Conservation (phyloP, 805 yeast species). For the Kodamaea restingae region DNA sequence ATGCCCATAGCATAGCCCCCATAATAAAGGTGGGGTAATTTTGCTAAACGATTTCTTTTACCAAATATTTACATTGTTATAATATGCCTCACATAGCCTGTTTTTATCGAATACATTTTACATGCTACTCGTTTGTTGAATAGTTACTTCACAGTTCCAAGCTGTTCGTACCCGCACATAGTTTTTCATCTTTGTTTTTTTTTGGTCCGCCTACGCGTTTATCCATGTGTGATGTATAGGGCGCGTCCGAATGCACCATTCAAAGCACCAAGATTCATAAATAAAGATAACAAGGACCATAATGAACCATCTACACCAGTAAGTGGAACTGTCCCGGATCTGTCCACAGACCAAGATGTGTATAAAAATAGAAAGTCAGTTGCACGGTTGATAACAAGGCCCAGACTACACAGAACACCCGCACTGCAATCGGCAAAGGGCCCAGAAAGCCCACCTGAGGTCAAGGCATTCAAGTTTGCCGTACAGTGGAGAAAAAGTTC, state of each 20-base stretch:
- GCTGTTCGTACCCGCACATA: neutral
- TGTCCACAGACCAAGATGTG: neutral
- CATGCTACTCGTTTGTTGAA: too few relatives aligned
- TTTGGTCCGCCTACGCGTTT: neutral
- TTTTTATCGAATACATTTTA: too few relatives aligned
- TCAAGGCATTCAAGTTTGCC: constrained; percentile 5
- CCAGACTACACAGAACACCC: neutral
- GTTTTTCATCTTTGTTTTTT: neutral
- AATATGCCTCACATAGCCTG: too few relatives aligned
- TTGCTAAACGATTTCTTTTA: too few relatives aligned
- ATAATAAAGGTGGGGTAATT: too few relatives aligned
- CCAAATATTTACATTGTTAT: too few relatives aligned
- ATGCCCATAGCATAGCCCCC: neutral
- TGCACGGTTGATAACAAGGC: neutral
- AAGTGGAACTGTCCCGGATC: too few relatives aligned
- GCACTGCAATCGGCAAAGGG: neutral
- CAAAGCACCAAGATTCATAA: constrained; percentile 43
- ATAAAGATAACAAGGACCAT: neutral
- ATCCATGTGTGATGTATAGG: constrained; percentile 14
- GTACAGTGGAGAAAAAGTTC: constrained; percentile 71
- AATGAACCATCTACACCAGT: neutral
- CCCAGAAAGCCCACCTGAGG: neutral
- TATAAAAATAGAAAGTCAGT: constrained; percentile 5
- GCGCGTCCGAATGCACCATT: constrained; percentile 43
- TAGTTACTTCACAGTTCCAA: too few relatives aligned